Base-by-base conservation (phyloP, 148 eudicot genomes). In the Bassia scoparia region DNA sequence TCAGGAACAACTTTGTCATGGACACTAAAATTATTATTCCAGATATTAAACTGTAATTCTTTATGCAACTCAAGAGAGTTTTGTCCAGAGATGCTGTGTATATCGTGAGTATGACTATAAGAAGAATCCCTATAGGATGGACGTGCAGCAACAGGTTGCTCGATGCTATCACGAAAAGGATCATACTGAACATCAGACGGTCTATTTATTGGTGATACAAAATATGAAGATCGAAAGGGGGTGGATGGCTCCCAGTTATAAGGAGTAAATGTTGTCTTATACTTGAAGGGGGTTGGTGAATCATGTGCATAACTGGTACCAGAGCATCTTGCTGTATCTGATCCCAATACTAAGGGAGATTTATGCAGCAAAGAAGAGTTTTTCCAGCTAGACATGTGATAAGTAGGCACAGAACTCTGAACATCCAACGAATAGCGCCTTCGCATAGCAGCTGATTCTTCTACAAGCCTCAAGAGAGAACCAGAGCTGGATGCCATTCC, bases 231-330 rank as follows among this genome's bases (percentile, higher is more conserved):
- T 30, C 81, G 84, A 78, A 92, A 92, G 71, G 94, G 97, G 66
- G 71, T 77, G 76, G 97, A 90, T 68, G 91, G 92, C 80, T 96
- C 96, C 99, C 99, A 96, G 69, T 88, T 84, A 69, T 81, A 78
- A 49, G 84, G 81, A 77, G 79, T 69, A 59, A 83, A 65, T 59
- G 72, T 83, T 34, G 82, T 44, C 74, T 78, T 80, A 43, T 49
- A 78, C 26, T 77, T 84, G 68, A 72, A 69, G 21, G 77, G 59
- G 49, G n/a, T 61, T 37, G 61, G 49, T 24, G 70, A 44, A 67
- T 83, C 89, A 48, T 74, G 74, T 18, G 77, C 81, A 74, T 66
- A 37, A 73, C 76, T 70, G 44, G 61, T 53, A 21, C 21, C 43
- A 49, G 77, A 73, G 21, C 41, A 61, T 73, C 53, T 71, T 76